Base-by-base conservation (phyloP, 176 grass and related monocot species). In the Aechmea fasciata region DNA sequence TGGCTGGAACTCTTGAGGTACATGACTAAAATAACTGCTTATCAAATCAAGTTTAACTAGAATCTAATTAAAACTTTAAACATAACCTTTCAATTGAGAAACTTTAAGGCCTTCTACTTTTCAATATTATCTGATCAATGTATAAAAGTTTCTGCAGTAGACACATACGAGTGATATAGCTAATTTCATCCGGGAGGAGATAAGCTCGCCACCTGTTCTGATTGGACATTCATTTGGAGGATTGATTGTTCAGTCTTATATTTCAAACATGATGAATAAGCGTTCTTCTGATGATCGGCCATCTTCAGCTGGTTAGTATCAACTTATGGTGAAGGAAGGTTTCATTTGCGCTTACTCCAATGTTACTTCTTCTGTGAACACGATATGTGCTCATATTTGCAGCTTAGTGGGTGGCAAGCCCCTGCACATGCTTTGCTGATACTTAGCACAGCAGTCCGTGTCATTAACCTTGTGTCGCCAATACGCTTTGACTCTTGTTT, bases 221-320 rank as follows among this genome's bases (percentile, higher is more conserved):
- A 84, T 96, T 78, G 92, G 92, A 25, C 88, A 96, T 84, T 96
- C 92, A 52, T 96, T 96, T 71, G 88, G 92, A 77, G 88, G 92
- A 49, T 85, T 96, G 73, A 91, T 96, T 70, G 88, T 96, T 68
- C 92, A 91, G 63, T 85, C 87, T 19, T 96, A 91, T 83, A 81
- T 87, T 51, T 91, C 92, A 75, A 80, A 82, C 18, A 77, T 81
- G 77, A 70, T 67, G 70, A 79, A 82, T 83, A 63, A 64, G 63
- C n/a, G 18, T 57, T 78, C 7, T 65, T 63, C 55, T 25, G 71
- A 63, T 68, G 14, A 80, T 73, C 48, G 2, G 18, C 24, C 63
- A 71, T 50, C 50, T 22, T 77, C 20, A 13, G 33, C 65, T 51
- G 73, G 11, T 66, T 54, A 54, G 48, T 55, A n/a, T 2, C 11